Conservation (phyloP, 2,329 filamentous ascomycete species). For the Elsinoe batatas region DNA sequence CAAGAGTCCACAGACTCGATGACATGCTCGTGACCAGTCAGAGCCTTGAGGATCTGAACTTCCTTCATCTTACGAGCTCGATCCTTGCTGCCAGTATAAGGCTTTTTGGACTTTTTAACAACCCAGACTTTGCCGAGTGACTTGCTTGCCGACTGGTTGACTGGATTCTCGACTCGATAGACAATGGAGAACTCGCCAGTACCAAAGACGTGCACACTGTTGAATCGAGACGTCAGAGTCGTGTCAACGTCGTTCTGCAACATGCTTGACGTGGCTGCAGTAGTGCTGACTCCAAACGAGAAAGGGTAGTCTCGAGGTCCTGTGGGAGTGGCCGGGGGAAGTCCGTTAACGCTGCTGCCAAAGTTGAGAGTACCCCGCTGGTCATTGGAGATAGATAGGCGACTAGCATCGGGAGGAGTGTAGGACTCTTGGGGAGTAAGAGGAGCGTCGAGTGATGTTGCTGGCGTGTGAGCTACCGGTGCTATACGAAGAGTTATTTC, state of each 20-base stretch:
- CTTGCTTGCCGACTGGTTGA: constrained; percentile 22
- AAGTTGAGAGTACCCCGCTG: constrained; percentile 30
- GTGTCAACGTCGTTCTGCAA: constrained; percentile 67
- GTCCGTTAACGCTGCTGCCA: constrained; percentile 33
- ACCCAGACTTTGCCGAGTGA: constrained; percentile 55
- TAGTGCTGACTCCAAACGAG: constrained; percentile 43
- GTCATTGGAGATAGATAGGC: constrained; percentile 67
- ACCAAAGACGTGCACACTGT: constrained; percentile 69
- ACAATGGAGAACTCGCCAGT: constrained; percentile 91
- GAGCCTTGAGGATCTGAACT: constrained; percentile 65
- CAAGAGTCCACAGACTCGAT: constrained; percentile 76
- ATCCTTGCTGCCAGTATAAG: constrained; percentile 68
- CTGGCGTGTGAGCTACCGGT: constrained; percentile 30
- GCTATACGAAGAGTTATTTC: constrained; percentile 17
- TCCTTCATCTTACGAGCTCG: constrained; percentile 77
- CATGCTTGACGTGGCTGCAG: constrained; percentile 53
- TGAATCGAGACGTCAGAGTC: constrained; percentile 64
- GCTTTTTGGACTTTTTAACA: constrained; percentile 83
- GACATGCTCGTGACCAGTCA: constrained; percentile 74
- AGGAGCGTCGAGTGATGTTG: constrained; percentile 48
- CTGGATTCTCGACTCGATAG: constrained; percentile 59
- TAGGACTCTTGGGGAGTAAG: constrained; percentile 69
- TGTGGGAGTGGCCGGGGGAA: constrained; percentile 76
- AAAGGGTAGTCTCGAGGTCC: constrained; percentile 49
- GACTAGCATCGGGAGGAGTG: constrained; percentile 69